These are phyloP conservation scores for Mycena polygramma DNA, from an alignment of 768 basidiomycete species.

Conservation along the genomic window DNA sequence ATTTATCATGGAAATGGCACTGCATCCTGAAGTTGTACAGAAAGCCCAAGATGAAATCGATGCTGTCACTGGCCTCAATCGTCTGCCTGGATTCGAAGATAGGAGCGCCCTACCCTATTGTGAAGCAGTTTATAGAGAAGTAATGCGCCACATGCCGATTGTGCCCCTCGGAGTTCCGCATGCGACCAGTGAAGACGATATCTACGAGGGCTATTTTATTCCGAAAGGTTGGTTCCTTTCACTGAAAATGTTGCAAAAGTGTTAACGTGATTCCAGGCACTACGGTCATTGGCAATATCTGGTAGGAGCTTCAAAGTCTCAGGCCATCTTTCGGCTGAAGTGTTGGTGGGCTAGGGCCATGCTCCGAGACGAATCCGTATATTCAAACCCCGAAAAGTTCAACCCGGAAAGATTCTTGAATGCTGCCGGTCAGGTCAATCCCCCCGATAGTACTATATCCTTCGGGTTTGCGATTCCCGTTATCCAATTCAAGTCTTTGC, in stretches of 20 bases:
- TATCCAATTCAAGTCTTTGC: background rate
- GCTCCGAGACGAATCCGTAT: constrained; percentile 43
- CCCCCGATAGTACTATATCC: background rate
- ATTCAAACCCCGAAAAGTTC: constrained; percentile 45
- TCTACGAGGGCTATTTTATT: constrained; percentile 48
- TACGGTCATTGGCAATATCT: constrained; percentile 15
- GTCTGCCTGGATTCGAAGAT: constrained; percentile 47
- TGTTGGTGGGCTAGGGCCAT: constrained; percentile 27
- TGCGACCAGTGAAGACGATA: constrained; percentile 42
- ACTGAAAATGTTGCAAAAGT: background rate
- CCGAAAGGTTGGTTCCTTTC: constrained; percentile 47
- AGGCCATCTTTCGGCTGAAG: too few relatives aligned
- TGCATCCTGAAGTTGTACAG: constrained; percentile 42
- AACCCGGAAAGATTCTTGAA: constrained; percentile 44
- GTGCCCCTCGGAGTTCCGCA: constrained; percentile 31
- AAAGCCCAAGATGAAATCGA: constrained; percentile 48
- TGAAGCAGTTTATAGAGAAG: constrained; percentile 27
- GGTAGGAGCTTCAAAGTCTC: background rate
- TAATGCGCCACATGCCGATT: constrained; percentile 31
- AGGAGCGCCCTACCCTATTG: constrained; percentile 27
- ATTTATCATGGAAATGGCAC: constrained; percentile 43
- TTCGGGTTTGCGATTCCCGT: background rate
- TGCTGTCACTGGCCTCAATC: constrained; percentile 42
- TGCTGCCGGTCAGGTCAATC: constrained; percentile 14
- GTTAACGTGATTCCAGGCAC: constrained; percentile 4